Conservation (phyloP, 2,329 filamentous ascomycete genomes). For the Cyclaneusma minus region DNA sequence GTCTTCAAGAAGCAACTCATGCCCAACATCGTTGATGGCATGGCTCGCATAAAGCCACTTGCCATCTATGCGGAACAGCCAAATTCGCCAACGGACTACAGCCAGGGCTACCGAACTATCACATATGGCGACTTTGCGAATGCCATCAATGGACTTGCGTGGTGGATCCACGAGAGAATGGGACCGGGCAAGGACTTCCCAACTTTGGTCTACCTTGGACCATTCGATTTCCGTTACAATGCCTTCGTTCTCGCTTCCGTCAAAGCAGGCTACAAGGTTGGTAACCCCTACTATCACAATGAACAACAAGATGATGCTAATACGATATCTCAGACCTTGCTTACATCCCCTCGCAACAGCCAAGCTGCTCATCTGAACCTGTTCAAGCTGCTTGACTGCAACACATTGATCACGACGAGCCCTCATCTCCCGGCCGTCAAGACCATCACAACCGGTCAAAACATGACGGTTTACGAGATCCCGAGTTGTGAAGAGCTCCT, state of each 20-base stretch:
- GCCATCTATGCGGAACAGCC: conserved; percentile 6
- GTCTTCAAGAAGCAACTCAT: no score
- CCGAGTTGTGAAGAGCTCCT: conserved; percentile 16
- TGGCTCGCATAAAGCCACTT: conserved; percentile 3
- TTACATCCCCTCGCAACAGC: conserved; percentile 3
- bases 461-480: no score
- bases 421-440: no score
- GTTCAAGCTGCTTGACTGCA: conserved; percentile 4
- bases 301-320: conserved; percentile 2
- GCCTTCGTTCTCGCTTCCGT: conserved; percentile 9
- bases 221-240: conserved; percentile 8
- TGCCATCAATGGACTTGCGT: conserved; percentile 6
- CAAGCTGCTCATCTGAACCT: conserved; percentile 1
- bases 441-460: no score
- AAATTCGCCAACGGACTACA: conserved; percentile 4
- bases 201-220: conserved; percentile 28
- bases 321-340: conserved; percentile 17
- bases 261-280: conserved; percentile 18
- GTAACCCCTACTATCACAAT: no score
- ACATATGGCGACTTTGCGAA: conserved; percentile 4
- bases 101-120: conserved; percentile 2
- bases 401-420: conserved; percentile 2
- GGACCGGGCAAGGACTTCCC: conserved; percentile 12
- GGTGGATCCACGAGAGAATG: conserved; percentile 4
- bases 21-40: conserved; percentile 2